Evolutionary conservation across 2,329 filamentous ascomycete genomes (phyloP), one percentile per base, ranked within the genome.

Genomic region (Penicillium sp.): DNA sequence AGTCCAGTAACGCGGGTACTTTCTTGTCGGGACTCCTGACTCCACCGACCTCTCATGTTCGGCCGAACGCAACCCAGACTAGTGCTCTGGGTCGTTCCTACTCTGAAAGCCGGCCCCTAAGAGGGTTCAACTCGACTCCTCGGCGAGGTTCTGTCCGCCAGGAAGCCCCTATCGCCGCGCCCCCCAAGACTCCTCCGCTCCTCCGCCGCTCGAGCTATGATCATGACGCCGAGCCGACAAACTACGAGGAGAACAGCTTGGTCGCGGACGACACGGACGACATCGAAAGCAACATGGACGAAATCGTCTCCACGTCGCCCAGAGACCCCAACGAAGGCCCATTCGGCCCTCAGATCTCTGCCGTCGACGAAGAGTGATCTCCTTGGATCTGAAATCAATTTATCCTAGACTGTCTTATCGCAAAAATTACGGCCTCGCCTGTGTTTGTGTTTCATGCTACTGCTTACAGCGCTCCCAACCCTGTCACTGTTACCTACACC

Each of bases 1-100:
- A 80, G 61, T 74, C 75, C 38, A 79, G 70, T 51, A 68, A 62
- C 3, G 77, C 83, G 1, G 78, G 81, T 46, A 81, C 78, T 42
- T 85, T 89, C 53, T 76, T 91, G 18, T 86, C 86, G 0, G 91
- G 91, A 1, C 81, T 95, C 20, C 78, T 96, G 76, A 96, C 92
- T 1, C 91, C 92, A n/a, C 92, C 91, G 4, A 83, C 86, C 27
- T 90, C 87, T 3, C 82, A 83, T 47, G 69, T 86, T 42, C 84
- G 87, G 38, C 82, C 82, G 57, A 81, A 79, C 2, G 79, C 82
- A 0, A 72, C 77, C 3, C 69, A 74, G 47, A 63, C 65, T 32
- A 71, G 60, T 33, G 63, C 60, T 6, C 53, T 69, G 31, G 50
- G 65, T 47, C 65, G 63, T 37, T 58, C 62, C 8, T 59, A 67